phyloP scores from a whole-genome alignment of 2,329 filamentous ascomycete genomes.

The Claviceps lovelessii region DNA sequence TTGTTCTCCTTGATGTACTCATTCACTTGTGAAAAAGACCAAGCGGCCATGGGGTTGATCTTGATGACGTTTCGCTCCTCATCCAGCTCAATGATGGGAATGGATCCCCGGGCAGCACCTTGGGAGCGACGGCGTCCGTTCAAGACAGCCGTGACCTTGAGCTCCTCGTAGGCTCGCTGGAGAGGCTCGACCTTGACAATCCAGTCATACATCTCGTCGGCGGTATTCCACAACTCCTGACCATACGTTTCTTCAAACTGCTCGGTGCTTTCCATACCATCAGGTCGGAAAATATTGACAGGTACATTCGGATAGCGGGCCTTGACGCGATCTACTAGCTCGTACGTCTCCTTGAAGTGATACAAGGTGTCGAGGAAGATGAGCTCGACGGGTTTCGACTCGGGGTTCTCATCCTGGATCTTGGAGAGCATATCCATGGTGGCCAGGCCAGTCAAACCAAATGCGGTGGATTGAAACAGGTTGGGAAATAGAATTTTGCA shows the following conservation, averaged over 20 bases:
- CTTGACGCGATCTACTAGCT: constrained; percentile 59
- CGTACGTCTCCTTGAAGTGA: constrained; percentile 66
- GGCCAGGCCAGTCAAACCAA: constrained; percentile 66
- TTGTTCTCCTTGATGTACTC: constrained; percentile 72
- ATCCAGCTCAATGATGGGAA: constrained; percentile 86
- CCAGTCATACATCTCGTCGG: constrained; percentile 89
- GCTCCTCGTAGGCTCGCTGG: constrained; percentile 74
- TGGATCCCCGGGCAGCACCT: constrained; percentile 77
- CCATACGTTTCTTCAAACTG: constrained; percentile 79
- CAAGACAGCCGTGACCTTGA: constrained; percentile 78
- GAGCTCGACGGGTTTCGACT: constrained; percentile 45
- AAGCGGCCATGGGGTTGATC: constrained; percentile 93
- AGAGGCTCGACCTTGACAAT: constrained; percentile 95
- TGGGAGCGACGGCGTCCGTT: constrained; percentile 87
- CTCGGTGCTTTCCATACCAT: constrained; percentile 53
- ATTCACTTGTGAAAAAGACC: constrained; percentile 82
- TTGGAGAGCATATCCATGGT: constrained; percentile 77
- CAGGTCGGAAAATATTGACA: constrained; percentile 82
- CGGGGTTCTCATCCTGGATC: constrained; percentile 48
- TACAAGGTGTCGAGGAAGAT: constrained; percentile 77
- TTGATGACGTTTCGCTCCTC: constrained; percentile 81
- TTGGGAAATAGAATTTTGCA: constrained; percentile 80
- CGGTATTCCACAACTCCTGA: constrained; percentile 66
- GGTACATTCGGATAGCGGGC: constrained; percentile 63
- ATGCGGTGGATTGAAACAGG: constrained; percentile 76